phyloP scores from a whole-genome alignment of 176 grass and related monocot species.

The Aegilops umbellulata region DNA sequence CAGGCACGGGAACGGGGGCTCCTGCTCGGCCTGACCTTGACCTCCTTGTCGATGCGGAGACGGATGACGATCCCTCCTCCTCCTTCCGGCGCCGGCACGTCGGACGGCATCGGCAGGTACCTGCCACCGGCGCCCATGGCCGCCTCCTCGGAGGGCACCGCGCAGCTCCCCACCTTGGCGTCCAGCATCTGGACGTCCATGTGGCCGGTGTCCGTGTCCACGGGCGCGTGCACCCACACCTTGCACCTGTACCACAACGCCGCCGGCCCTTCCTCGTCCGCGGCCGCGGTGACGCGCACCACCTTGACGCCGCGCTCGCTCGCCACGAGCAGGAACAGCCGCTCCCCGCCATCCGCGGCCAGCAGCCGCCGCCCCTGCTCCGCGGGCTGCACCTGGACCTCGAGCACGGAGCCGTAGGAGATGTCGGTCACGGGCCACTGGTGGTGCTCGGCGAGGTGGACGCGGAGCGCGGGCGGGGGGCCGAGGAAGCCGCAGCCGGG shows the following conservation, averaged over 20 bases:
- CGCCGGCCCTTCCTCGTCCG: not conserved
- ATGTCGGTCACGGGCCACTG: not conserved
- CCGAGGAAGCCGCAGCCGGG: not conserved
- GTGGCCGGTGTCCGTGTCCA: not conserved
- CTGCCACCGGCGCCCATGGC: not conserved
- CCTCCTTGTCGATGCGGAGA: too few species aligned
- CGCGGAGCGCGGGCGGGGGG: too few species aligned
- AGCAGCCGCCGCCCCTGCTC: not conserved
- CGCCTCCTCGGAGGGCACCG: not conserved
- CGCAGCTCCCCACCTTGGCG: not conserved
- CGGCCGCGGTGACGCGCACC: not conserved
- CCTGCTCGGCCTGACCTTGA: too few species aligned
- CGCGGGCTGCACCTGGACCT: not conserved
- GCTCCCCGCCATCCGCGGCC: not conserved
- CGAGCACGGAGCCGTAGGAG: not conserved
- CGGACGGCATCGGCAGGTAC: not conserved
- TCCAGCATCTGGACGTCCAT: not conserved
- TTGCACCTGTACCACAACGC: not conserved
- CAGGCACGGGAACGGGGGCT: too few species aligned
- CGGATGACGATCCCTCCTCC: too few species aligned
- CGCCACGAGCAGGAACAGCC: not conserved
- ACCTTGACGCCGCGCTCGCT: not conserved
- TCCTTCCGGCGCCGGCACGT: too few species aligned
- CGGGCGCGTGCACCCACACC: constrained; percentile 1
- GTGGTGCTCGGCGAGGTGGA: too few species aligned